Conservation (phyloP, 306 rosid species). For the Quercus berberidifolia region DNA sequence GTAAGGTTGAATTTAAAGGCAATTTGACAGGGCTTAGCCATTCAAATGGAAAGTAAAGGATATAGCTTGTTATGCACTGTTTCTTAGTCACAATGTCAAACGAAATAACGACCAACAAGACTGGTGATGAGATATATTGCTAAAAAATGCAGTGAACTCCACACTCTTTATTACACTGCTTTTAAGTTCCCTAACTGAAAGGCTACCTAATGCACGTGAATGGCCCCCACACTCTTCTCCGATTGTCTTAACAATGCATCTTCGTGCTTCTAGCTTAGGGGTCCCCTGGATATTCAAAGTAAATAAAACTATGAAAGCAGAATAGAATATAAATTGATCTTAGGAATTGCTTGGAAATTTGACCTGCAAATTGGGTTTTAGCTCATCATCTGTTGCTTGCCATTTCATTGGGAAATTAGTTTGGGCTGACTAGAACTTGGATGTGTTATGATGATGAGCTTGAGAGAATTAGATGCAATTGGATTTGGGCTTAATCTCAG, state of each 20-base stretch:
- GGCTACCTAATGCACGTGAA: slow-evolving; percentile 39
- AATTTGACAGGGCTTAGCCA: slow-evolving; percentile 16
- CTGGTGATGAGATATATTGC: too few species aligned
- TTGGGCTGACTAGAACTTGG: too few species aligned
- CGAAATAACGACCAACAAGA: not conserved
- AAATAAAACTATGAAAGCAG: too few species aligned
- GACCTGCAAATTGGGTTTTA: too few species aligned
- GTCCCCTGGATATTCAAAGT: slow-evolving; percentile 4
- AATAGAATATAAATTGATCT: too few species aligned
- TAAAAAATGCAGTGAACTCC: not conserved
- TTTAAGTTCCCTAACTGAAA: slow-evolving; percentile 16
- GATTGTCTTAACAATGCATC: slow-evolving; percentile 35
- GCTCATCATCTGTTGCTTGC: too few species aligned
- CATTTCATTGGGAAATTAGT: too few species aligned
- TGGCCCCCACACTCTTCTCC: slow-evolving; percentile 43
- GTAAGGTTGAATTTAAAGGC: slow-evolving; percentile 1
- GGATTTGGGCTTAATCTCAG: too few species aligned
- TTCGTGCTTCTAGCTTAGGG: slow-evolving; percentile 26
- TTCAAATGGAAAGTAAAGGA: slow-evolving; percentile 14
- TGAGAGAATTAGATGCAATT: too few species aligned
- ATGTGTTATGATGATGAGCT: too few species aligned
- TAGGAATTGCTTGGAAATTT: too few species aligned
- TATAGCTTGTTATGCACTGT: slow-evolving; percentile 28
- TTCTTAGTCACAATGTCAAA: slow-evolving; percentile 16
- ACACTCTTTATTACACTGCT: slow-evolving; percentile 23